Conservation (phyloP, 2,329 filamentous ascomycete genomes). For the Colletotrichum camelliae region DNA sequence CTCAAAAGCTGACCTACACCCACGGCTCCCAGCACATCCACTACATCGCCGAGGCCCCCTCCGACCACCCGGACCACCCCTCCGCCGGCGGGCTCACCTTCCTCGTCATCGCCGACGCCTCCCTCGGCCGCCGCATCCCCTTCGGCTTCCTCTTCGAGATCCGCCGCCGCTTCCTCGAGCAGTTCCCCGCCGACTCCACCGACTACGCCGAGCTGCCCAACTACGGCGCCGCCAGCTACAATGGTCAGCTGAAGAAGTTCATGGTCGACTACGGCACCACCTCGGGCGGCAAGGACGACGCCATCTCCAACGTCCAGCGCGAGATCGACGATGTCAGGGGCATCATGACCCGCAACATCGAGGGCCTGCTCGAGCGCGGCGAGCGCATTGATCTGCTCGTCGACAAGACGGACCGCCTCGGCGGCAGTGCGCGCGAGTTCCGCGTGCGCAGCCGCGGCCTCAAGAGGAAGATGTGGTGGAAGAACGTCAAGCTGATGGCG, state of each 20-base stretch:
- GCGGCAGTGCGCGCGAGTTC: constrained; percentile 89
- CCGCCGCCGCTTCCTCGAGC: constrained; percentile 82
- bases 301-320: constrained; percentile 79
- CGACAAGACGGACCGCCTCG: constrained; percentile 93
- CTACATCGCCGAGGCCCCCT: constrained; percentile 87
- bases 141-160: constrained; percentile 93
- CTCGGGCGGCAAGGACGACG: constrained; percentile 76
- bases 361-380: constrained; percentile 84
- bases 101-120: constrained; percentile 83
- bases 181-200: constrained; percentile 69
- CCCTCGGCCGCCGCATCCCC: constrained; percentile 84
- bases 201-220: constrained; percentile 82
- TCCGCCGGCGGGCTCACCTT: constrained; percentile 87
- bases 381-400: constrained; percentile 94
- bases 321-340: constrained; percentile 93
- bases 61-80: constrained; percentile 61
- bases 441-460: constrained; percentile 84
- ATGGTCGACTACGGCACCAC: constrained; percentile 88
- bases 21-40: constrained; percentile 93
- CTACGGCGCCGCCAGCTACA: constrained; percentile 91
- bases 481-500: constrained; percentile 95
- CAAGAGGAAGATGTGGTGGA: constrained; percentile 98
- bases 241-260: constrained; percentile 74
- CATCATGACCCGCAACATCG: constrained; percentile 96
- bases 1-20: constrained; percentile 93